These are phyloP conservation scores for Cladorrhinum samala DNA, from an alignment of 495 filamentous ascomycete genomes.

Conservation along the genomic window DNA sequence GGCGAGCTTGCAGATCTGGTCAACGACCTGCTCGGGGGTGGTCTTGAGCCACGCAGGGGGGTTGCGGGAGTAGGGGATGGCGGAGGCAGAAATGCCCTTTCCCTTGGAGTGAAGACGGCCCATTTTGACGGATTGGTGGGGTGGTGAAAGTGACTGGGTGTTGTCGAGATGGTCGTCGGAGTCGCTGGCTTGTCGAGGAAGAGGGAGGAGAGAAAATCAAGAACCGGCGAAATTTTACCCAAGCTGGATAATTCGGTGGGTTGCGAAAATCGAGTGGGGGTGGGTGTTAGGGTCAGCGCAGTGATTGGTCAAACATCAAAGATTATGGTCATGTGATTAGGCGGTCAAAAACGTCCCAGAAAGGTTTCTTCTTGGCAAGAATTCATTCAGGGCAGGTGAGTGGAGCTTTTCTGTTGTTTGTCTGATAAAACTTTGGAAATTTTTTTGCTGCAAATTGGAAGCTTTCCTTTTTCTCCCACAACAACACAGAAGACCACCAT, in stretches of 20 bases:
- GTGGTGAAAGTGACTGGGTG: constrained; percentile 29
- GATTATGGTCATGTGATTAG: not conserved
- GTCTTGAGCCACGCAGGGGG: constrained; percentile 90
- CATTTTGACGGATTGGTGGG: constrained; percentile 57
- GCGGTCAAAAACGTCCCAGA: constrained; percentile 1
- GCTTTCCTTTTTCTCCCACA: too few species aligned
- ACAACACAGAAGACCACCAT: too few species aligned
- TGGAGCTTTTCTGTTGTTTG: constrained; percentile 9
- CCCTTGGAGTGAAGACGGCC: constrained; percentile 98
- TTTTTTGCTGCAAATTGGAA: too few species aligned
- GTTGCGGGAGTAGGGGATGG: constrained; percentile 92
- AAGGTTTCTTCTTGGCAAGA: constrained; percentile 15
- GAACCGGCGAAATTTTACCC: constrained; percentile 20
- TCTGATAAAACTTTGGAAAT: too few species aligned
- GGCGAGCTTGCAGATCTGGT: constrained; percentile 98
- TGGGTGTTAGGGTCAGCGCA: constrained; percentile 14
- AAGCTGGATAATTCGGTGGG: not conserved
- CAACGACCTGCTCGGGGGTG: constrained; percentile 81
- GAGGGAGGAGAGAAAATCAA: constrained; percentile 5
- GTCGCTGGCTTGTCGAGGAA: constrained; percentile 22
- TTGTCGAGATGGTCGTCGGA: constrained; percentile 22
- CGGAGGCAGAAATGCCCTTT: constrained; percentile 94
- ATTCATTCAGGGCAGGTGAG: constrained; percentile 8
- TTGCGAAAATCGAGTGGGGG: constrained; percentile 14
- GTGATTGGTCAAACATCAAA: constrained; percentile 11